These are phyloP conservation scores for Podila epigama DNA, from an alignment of 192 early-diverging fungal genomes.

Conservation along the genomic window DNA sequence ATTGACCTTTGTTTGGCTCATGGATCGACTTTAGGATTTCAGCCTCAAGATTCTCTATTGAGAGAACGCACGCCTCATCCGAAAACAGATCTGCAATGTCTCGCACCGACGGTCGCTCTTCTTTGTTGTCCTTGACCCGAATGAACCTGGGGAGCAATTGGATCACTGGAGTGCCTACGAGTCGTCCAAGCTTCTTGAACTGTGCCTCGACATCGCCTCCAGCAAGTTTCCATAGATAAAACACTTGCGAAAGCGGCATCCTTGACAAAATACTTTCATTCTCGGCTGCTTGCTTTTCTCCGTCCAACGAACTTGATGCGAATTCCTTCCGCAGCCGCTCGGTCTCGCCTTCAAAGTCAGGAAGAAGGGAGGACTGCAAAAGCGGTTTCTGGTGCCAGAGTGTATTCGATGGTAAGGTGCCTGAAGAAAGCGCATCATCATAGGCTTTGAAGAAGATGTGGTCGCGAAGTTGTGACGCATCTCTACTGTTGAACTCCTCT, in stretches of 20 bases:
- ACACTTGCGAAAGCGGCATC: conserved; percentile 60
- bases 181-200: conserved; percentile 53
- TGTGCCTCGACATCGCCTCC: conserved; percentile 70
- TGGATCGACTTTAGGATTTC: conserved; percentile 49
- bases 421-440: not conserved
- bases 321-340: conserved; percentile 25
- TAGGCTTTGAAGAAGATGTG: conserved; percentile 25
- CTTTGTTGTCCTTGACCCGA: conserved; percentile 34
- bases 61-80: conserved; percentile 51
- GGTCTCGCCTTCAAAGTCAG: conserved; percentile 48
- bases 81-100: conserved; percentile 62
- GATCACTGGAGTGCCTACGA: conserved; percentile 61
- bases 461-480: conserved; percentile 17
- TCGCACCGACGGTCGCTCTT: conserved; percentile 14
- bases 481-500: not conserved
- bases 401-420: not conserved
- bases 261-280: conserved; percentile 34
- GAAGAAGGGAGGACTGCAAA: conserved; percentile 50
- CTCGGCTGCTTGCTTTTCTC: not conserved
- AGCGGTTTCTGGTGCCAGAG: conserved; percentile 47
- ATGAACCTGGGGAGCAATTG: conserved; percentile 59
- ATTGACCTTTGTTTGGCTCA: conserved; percentile 53
- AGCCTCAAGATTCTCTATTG: conserved; percentile 58
- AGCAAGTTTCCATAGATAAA: conserved; percentile 70
- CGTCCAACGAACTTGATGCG: not conserved